Evolutionary conservation across 2,329 filamentous ascomycete genomes (phyloP), one percentile per base, ranked within the genome.

Genomic region (Aspergillus viridinutans): DNA sequence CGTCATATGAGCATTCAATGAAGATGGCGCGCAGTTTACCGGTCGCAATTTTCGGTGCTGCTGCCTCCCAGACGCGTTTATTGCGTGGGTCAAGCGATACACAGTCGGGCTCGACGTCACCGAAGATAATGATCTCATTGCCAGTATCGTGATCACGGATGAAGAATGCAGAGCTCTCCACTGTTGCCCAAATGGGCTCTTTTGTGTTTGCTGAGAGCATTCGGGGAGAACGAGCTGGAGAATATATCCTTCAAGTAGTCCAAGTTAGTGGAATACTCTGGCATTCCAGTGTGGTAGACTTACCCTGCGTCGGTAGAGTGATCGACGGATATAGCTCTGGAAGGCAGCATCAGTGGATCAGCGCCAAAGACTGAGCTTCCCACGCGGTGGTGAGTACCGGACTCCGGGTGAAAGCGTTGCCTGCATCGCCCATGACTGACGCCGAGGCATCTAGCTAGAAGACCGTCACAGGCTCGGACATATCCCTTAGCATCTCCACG

Each of bases 1-100:
- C 88, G 59, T 91, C 89, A 72, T 93, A 99, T 60, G 90, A 96
- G 73, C 93, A 97, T 78, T 99, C 94, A 65, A 99, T 95, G 69
- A 97, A 93, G 12, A 99, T 89, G 10, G 88, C 93, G 0, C 81
- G 83, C 0, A 99, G 81, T 3, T 82, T 80, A 1, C 90, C 90
- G 0, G 81, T 76, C 0, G 81, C 88, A 26, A 99, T 86, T 70
- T 95, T 96, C 8, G 88, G 88, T 0, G 92, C 93, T 0, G 93
- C 93, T 67, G 94, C 90, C 62, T 85, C 83, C 94, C 94, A 99
- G 14, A 99, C 85, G 14, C 81, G 79, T n/a, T 82, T 77, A 63
- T 94, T 97, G 25, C 92, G 86, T 1, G 93, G 92, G 1, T 85
- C 88, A 1, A 93, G 75, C 0, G 91, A 95, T 26, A 97, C 76